phyloP scores from a whole-genome alignment of 2,329 filamentous ascomycete species.

The Monosporascus sp. region DNA sequence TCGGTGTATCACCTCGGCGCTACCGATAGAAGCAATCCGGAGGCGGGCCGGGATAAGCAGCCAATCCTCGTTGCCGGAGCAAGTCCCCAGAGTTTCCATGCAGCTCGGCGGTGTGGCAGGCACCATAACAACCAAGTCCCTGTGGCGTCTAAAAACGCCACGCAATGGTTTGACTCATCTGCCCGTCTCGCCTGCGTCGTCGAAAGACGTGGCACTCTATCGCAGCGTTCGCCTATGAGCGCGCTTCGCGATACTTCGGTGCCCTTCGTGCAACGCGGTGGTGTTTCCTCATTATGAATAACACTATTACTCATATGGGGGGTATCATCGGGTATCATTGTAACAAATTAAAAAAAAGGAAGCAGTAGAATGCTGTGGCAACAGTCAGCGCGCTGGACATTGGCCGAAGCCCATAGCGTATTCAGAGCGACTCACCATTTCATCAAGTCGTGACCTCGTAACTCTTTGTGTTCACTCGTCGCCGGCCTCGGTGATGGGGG shows the following conservation, averaged over 20 bases:
- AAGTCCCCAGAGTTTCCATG: no score
- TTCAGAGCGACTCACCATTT: constrained; percentile 18
- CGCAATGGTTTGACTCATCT: background rate
- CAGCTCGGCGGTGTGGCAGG: no score
- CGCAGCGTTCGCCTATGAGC: no score
- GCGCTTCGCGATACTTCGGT: background rate
- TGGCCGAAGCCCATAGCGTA: background rate
- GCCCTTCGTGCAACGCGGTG: background rate
- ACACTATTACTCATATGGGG: background rate
- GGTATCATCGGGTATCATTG: constrained; percentile 3
- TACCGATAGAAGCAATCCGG: no score
- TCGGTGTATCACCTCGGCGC: no score
- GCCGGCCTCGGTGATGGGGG: constrained; percentile 47
- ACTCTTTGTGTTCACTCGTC: constrained; percentile 12
- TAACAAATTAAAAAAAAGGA: background rate
- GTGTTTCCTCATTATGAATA: background rate
- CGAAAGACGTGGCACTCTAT: no score
- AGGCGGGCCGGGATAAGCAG: no score
- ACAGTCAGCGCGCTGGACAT: constrained; percentile 3
- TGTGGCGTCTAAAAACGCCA: no score
- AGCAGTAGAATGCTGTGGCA: background rate
- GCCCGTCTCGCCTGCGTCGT: background rate
- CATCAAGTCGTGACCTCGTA: constrained; percentile 14
- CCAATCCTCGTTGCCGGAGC: no score
- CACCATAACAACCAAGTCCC: no score